Base-by-base conservation (phyloP, 1,139 yeast genomes). In the Suhomyces kunorum region DNA sequence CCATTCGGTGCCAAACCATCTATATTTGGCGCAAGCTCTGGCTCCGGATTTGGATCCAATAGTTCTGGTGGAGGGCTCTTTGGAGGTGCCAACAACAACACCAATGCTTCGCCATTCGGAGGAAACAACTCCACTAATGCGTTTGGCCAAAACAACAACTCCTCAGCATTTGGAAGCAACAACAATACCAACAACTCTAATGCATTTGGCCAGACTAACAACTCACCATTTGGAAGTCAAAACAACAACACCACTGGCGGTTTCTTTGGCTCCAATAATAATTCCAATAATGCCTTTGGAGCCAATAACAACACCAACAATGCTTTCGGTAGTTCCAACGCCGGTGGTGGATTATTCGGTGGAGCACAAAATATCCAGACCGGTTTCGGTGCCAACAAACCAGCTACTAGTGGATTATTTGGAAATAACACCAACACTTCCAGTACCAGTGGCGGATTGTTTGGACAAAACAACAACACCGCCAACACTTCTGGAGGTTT, bases 361-460 rank as follows among this genome's bases (percentile, higher is more conserved):
- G 24, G n/a, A n/a, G 27, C 12, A 8, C 6, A 11, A 6, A 50
- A 42, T 46, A 34, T 36, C 32, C 20, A 31, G 3, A 18, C 36
- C 11, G 34, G 38, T 5, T 45, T 43, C 2, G 54, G 47, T 14
- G 16, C 32, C 16, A n/a, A 11, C n/a, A 35, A 36, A 15, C 32
- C 32, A 15, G 22, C 32, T 16, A 18, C 49, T 16, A 54, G 62
- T 8, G 62, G 61, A 16, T 46, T 57, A n/a, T 53, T 57, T 41
- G 54, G 56, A 17, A 28, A 40, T 42, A 47, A 48, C 41, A 45
- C 53, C 41, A 43, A 55, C 45, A 37, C 45, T 2, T 12, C 16
- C 36, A 45, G 44, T 46, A 47, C 20, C 19, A 36, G 32, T 5
- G 66, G 71, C 7, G 70, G 74, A 8, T 50, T 64, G 17, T 69